A percentile compares a stretch with the other conserved stretches of the same genome.
Conservation (phyloP, 2,329 filamentous ascomycete species). For the Claviceps citrina region DNA sequence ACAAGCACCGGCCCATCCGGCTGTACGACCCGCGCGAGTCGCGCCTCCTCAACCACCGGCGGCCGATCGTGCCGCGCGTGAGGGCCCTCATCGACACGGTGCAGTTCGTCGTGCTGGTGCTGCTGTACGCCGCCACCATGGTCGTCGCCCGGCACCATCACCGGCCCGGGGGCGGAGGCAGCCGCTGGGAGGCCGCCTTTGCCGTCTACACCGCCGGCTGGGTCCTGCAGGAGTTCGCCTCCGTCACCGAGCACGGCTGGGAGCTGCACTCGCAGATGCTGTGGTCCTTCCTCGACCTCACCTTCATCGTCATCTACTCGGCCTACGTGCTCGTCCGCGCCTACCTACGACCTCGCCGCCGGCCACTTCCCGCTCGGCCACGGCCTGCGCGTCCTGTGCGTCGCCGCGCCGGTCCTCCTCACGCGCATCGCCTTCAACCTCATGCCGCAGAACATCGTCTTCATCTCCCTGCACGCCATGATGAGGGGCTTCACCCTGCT, state of each 20-base stretch:
- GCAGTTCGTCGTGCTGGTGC: conserved; percentile 49
- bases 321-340: conserved; percentile 46
- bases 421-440: conserved; percentile 58
- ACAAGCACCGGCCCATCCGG: conserved; percentile 54
- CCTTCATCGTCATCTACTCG: conserved; percentile 47
- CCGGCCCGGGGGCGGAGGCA: conserved; percentile 23
- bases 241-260: conserved; percentile 50
- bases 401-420: conserved; percentile 53
- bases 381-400: conserved; percentile 48
- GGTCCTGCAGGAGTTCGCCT: conserved; percentile 50
- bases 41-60: conserved; percentile 54
- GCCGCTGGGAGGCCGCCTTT: conserved; percentile 43
- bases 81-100: conserved; percentile 49
- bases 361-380: conserved; percentile 33
- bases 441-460: conserved; percentile 60
- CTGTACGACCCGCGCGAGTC: conserved; percentile 53
- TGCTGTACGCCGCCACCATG: conserved; percentile 51
- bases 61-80: conserved; percentile 53
- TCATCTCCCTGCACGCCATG: conserved; percentile 59
- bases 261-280: conserved; percentile 59
- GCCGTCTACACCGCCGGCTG: conserved; percentile 50
- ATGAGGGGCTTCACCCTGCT: conserved; percentile 56
- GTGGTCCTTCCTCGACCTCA: conserved; percentile 61
- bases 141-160: conserved; percentile 40
- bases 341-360: conserved; percentile 38